Base-by-base conservation (phyloP, 129 eudicot species). In the Flaveria ramosissima region DNA sequence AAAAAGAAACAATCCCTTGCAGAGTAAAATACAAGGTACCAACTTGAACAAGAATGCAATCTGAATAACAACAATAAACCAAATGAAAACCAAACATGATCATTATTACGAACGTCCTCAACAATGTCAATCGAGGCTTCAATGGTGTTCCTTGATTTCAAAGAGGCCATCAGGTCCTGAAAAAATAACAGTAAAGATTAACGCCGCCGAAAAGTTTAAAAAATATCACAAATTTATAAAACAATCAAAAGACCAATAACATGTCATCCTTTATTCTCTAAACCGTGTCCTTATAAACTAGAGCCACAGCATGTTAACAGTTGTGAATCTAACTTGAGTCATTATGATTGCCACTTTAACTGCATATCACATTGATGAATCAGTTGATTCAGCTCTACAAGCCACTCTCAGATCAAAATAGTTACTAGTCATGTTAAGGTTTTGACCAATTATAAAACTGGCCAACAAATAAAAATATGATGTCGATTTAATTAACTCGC, bases 161-260 rank as follows among this genome's bases (percentile, higher is more conserved):
- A 90, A 90, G 30, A 90, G 89, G 67, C 96, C 96, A 85, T 89
- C 92, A 39, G 96, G 91, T 80, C 95, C 95, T 89, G 91, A 70
- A 27, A 56, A 45, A 55, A 74, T 16, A 60, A 67, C 32, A 20
- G 2, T 30, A 67, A 46, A 53, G 50, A 24, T 79, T 53, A 20
- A 36, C 2, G 32, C 21, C n/a, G 4, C 24, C 6, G 41, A 64
- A 30, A 20, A 10, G 6, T 21, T 47, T 3, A 63, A 43, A 47
- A 26, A 62, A 42, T 14, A 46, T 39, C 60, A 36, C 61, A 71
- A 61, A 30, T 13, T 23, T 43, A 26, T 19, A 10, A 75, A 17
- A 52, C 66, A 52, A 53, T 72, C 23, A 39, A 39, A 15, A 64
- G n/a, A 61, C 39, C 17, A 61, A 26, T 61, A 16, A 52, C 57